Percentiles rank a stretch among this genome's conserved stretches.
phyloP scores from a whole-genome alignment of 352 stramenopile species.

The Peronospora farinosa region DNA sequence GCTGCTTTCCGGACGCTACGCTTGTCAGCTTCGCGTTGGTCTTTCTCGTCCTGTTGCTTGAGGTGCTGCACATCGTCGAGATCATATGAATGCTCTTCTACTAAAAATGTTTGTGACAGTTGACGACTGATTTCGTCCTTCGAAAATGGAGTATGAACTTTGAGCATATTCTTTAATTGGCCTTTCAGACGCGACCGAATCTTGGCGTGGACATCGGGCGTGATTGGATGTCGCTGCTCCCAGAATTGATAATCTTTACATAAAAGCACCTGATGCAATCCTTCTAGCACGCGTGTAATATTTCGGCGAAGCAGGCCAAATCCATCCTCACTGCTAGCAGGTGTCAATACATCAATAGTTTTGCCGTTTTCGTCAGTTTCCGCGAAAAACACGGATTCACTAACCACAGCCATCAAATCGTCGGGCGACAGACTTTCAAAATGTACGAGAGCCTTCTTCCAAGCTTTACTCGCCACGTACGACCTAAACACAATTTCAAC shows the following conservation, averaged over 20 bases:
- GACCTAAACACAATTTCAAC: constrained; percentile 72
- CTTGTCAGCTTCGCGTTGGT: constrained; percentile 59
- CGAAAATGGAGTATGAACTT: constrained; percentile 18
- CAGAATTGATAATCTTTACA: constrained; percentile 82
- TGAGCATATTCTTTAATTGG: constrained; percentile 49
- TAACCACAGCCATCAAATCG: constrained; percentile 36
- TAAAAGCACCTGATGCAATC: constrained; percentile 49
- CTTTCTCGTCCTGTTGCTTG: constrained; percentile 37
- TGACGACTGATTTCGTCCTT: constrained; percentile 42
- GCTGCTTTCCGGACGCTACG: constrained; percentile 62
- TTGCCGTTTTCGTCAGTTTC: constrained; percentile 19
- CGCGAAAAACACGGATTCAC: constrained; percentile 15
- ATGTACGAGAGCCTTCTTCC: constrained; percentile 72
- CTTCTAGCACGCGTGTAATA: constrained; percentile 69
- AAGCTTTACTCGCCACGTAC: constrained; percentile 71
- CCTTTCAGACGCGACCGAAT: constrained; percentile 47
- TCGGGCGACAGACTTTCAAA: constrained; percentile 56
- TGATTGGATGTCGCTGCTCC: constrained; percentile 69
- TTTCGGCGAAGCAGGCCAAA: constrained; percentile 73
- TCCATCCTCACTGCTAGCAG: constrained; percentile 58
- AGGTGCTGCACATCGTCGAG: constrained; percentile 37
- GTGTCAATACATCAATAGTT: constrained; percentile 39
- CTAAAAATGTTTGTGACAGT: constrained; percentile 38
- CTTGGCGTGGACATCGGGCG: constrained; percentile 52
- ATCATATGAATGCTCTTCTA: constrained; percentile 39